Evolutionary conservation across 2,329 filamentous ascomycete genomes (phyloP), one percentile per base, ranked within the genome.

Genomic region (Peltaster fructicola): DNA sequence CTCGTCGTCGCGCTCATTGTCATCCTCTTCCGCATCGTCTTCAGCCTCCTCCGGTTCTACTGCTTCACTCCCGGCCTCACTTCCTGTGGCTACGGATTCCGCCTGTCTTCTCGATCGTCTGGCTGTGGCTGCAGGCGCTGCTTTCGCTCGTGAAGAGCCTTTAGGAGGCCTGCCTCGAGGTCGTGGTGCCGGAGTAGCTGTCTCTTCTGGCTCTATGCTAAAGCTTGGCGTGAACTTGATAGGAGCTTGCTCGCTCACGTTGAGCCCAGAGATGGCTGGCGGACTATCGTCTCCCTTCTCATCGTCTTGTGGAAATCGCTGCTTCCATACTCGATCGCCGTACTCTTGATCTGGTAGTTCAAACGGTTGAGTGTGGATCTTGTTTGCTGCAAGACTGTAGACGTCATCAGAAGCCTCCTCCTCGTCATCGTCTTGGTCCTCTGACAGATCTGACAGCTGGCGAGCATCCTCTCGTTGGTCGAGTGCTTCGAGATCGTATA

Each of bases 401-500:
- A 53, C 51, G 29, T 47, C 43, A 6, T 29, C 36, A 17, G 43
- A 42, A 16, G 52, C 45, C 24, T 48, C 43, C 22, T 52, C 52
- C 8, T 51, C 47, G 11, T 53, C 52, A 16, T 47, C 51, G 7
- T 48, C 44, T 5, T 49, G 46, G 12, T 48, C 49, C 4, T 34
- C 47, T 10, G 22, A 18, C 20, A 35, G 14, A 15, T 55, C 52
- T 7, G 43, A 33, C 16, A 75, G 68, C 15, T 64, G 60, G 32
- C 63, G 33, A 61, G 64, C 57, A 32, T 69, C 60, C 48, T 73
- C 85, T 40, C 82, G 71, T 46, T 91, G 80, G 51, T 95, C 81
- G 30, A 93, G 73, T 19, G 74, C 66, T 23, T 77, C 68, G 15
- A 95, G 65, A 51, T 92, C 80, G 55, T 92, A 98, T 33, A 88